A percentile compares a stretch with the other conserved stretches of the same genome.
These are phyloP conservation scores for Alopecurus myosuroides DNA, from an alignment of 176 grass and related monocot genomes.

Conservation along the genomic window DNA sequence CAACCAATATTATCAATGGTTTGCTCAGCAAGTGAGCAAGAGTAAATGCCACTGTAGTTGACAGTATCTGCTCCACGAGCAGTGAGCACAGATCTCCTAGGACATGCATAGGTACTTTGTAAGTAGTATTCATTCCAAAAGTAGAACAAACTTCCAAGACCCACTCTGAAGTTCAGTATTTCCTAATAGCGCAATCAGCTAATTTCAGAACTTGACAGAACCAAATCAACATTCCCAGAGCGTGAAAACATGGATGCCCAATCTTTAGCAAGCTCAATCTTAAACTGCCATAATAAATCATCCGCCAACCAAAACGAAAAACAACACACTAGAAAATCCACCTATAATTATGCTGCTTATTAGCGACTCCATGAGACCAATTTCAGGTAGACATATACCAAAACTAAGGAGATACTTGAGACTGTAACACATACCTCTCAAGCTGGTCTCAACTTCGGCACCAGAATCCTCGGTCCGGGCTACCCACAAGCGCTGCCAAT, in stretches of 20 bases:
- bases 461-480: not conserved
- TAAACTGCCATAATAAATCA: not conserved
- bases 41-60: not conserved
- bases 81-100: not conserved
- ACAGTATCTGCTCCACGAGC: not conserved
- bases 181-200: not conserved
- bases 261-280: not conserved
- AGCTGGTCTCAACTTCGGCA: not conserved
- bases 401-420: not conserved
- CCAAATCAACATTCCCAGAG: not conserved
- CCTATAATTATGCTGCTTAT: not conserved
- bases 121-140: not conserved
- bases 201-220: not conserved
- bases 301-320: not conserved
- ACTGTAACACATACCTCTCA: slow-evolving; percentile 1
- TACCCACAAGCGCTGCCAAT: not conserved
- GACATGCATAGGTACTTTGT: not conserved
- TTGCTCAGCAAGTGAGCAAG: not conserved
- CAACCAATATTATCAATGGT: not conserved
- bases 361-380: too few species aligned
- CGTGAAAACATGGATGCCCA: not conserved
- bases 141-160: not conserved
- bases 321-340: not conserved
- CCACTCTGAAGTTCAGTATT: not conserved
- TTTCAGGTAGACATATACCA: not conserved